Evolutionary conservation across 208 protist genomes (phyloP), one percentile per base, ranked within the genome.

Genomic region (Leishmania martiniquensis): DNA sequence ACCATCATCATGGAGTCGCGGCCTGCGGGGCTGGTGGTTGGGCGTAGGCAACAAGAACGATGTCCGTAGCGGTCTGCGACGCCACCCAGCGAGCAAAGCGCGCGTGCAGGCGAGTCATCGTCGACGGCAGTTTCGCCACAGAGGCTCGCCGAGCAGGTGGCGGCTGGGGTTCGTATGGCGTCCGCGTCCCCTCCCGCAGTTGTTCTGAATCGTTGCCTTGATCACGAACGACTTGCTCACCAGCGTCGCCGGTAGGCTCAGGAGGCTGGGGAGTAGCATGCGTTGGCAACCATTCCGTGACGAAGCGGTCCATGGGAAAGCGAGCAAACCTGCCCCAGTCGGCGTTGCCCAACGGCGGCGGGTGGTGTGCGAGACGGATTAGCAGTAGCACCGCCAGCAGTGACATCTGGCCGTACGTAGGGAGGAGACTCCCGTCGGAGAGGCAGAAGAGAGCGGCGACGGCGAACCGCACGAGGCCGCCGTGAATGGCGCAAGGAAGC

Each of bases 41-140:
- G 34, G 34, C 2, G 51, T 76, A 55, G 51, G 54, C 52, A 5
- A 76, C 77, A 45, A 81, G 52, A 2, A 81, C 77, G 17, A 81
- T 71, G 25, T 81, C 77, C 0, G 47, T 76, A 22, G 77, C 62
- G 54, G 60, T 55, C 62, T 81, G 70, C n/a, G 71, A 81, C 37
- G 71, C 77, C 32, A 73, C 42, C 77, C 77, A 81, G 39, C 47
- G 62, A 20, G 44, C 42, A 52, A 72, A 54, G 37, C 62, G 45
- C 51, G 49, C 51, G 39, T 59, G 62, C 17, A 76, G 25, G 10
- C 62, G 69, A 2, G 67, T 47, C 25, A 22, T 15, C 25, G 17
- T 15, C 29, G 25, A 1, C 67, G 29, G 32, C n/a, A 47, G n/a
- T 47, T 20, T 55, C 29, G 67, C 47, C 0, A n/a, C 67, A 29